Percentiles rank a stretch among this genome's conserved stretches.
Evolutionary conservation across 768 basidiomycete genomes (phyloP).

Genomic region (Kondoa subrosea): DNA sequence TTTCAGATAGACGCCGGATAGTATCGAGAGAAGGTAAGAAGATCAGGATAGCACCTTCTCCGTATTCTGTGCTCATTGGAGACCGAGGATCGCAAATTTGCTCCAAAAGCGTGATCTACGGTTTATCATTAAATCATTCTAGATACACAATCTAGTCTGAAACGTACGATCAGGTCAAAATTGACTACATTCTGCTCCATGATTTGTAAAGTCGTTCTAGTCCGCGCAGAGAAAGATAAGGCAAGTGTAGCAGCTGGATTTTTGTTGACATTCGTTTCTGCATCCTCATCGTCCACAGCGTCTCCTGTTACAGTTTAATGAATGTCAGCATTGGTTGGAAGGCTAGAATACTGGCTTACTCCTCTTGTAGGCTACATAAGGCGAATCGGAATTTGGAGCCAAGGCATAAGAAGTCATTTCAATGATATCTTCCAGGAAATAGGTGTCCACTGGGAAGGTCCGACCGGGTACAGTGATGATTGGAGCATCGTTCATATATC

Average conservation of each 20-base stretch:
- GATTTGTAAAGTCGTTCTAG: conserved; percentile 60
- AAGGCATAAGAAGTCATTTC: conserved; percentile 41
- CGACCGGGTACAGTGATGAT: conserved; percentile 77
- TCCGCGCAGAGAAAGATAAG: conserved; percentile 40
- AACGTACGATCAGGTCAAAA: conserved; percentile 55
- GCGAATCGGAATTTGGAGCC: conserved; percentile 38
- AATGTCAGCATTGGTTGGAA: conserved; percentile 6
- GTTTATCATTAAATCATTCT: background rate
- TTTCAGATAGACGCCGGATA: conserved; percentile 72
- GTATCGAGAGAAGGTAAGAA: conserved; percentile 93
- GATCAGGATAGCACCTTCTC: conserved; percentile 63
- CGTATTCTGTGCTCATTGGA: conserved; percentile 37
- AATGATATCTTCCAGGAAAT: conserved; percentile 79
- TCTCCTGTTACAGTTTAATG: conserved; percentile 44
- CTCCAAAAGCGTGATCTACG: conserved; percentile 52
- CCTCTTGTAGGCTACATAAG: conserved; percentile 37
- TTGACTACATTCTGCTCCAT: conserved; percentile 77
- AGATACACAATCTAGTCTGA: background rate
- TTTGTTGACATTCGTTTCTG: conserved; percentile 35
- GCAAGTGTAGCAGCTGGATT: conserved; percentile 8
- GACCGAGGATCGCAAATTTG: conserved; percentile 50
- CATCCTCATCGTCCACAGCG: conserved; percentile 38
- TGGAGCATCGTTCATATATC: conserved; percentile 67
- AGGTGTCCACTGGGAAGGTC: conserved; percentile 76
- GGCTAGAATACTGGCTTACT: conserved; percentile 5